Base-by-base conservation (phyloP, 1,284 basidiomycete species). In the Ustilago loliicola region DNA sequence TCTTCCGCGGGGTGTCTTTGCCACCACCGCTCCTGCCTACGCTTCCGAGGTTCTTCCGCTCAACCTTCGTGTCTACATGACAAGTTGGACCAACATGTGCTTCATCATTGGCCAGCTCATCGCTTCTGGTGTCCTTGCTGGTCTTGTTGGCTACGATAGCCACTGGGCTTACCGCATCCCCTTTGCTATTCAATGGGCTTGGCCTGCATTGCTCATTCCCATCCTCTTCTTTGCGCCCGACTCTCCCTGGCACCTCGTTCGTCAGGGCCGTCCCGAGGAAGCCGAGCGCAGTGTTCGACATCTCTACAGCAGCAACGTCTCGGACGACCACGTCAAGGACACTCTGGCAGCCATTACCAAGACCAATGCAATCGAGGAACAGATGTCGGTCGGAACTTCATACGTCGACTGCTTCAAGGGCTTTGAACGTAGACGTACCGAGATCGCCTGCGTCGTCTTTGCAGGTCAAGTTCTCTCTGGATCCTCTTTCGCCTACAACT, bases 31-130 rank as follows among this genome's bases (percentile, higher is more conserved):
- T 1, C 87, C 87, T 1, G 82, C 88, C 0, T 89, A 88, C 65
- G 88, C 89, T 11, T 85, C 87, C 27, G 89, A 89, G 54, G 86
- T 89, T 27, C 87, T 86, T 30, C 89, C 89, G 1, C 87, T 87
- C 53, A 82, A 83, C 8, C 83, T 89, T 0, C 87, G 89, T 21
- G 85, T 82, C 25, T 88, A 88, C 76, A 80, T 89, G 19, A 89
- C 88, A 17, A 86, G 87, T 36, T 88, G 87, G 77, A 87, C 88
- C 62, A 88, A 88, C 82, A 84, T 88, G 65, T 88, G 87, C 80
- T 89, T 88, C 88, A 88, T 79, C 27, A 69, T 84, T n/a, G 84
- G 84, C 0, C 79, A 81, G 51, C 50, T 83, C 25, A 53, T 89
- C 36, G 85, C 86, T 10, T 86, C 87, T 1, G 88, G 87, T 47